A percentile compares a stretch with the other conserved stretches of the same genome.
Conservation (phyloP, 257 asterid genomes). For the Ballota nigra region DNA sequence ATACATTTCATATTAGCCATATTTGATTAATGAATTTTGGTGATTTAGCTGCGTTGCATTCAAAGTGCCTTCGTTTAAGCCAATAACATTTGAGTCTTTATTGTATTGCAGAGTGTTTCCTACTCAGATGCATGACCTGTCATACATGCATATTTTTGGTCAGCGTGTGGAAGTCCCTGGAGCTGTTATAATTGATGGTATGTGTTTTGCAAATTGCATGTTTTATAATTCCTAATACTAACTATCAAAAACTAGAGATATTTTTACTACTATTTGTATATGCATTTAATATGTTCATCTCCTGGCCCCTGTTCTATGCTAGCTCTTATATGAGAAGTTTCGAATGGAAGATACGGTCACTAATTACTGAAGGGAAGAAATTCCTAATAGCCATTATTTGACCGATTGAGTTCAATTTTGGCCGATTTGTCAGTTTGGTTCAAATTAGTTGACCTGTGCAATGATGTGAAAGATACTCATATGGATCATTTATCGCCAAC, state of each 20-base stretch:
- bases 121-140: constrained; percentile 66
- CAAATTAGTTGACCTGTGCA: not conserved
- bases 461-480: not conserved
- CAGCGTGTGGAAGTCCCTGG: constrained; percentile 85
- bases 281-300: not conserved
- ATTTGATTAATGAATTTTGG: not conserved
- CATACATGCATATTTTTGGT: constrained; percentile 82
- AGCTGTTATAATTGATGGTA: constrained; percentile 87
- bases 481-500: not conserved
- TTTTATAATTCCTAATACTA: not conserved
- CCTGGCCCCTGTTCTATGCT: not conserved
- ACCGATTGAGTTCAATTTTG: not conserved
- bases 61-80: not conserved
- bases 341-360: not conserved
- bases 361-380: not conserved
- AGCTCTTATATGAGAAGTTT: not conserved
- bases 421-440: not conserved
- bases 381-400: not conserved
- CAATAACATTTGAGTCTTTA: not conserved
- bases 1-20: not conserved
- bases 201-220: constrained; percentile 13
- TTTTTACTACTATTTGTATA: not conserved
- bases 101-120: constrained; percentile 62
- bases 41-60: constrained; percentile 10
- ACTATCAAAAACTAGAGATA: not conserved